Base-by-base conservation (phyloP, 108 stramenopile genomes). In the Cyclotella kingstonii region DNA sequence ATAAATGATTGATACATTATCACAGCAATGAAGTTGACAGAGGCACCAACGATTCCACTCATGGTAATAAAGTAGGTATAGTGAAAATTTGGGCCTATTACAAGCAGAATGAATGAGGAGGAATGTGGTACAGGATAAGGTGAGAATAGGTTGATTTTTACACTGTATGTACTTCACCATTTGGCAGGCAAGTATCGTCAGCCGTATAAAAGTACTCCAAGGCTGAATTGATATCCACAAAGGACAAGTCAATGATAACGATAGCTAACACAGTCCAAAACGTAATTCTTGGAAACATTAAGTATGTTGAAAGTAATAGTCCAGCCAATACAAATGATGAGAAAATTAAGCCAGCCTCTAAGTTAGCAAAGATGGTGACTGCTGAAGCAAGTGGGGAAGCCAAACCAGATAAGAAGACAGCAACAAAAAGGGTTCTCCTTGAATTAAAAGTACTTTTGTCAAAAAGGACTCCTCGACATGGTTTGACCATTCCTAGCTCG, bases 41-140 rank as follows among this genome's bases (percentile, higher is more conserved):
- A 22, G 14, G 59, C 60, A 15, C 72, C 72, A n/a, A 73, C 56
- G 5, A 73, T 50, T 30, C 72, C 72, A 12, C 66, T 73, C 14
- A 73, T 35, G 27, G 72, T 73, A 12, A 73, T 73, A 38, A 58
- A 73, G 59, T 67, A 73, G 0, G 72, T 73, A 47, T 73, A 73
- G 43, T 60, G 30, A 35, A 73, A 73, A 22, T 73, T 39, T 0
- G 72, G 72, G 2, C 70, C 70, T 58, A 28, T n/a, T n/a, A n/a
- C n/a, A n/a, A n/a, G n/a, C n/a, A n/a, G n/a, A n/a, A n/a, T n/a
- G n/a, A n/a, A n/a, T n/a, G n/a, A n/a, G n/a, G n/a, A n/a, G n/a
- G n/a, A n/a, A n/a, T n/a, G n/a, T n/a, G n/a, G n/a, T n/a, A n/a
- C n/a, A n/a, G n/a, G n/a, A n/a, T n/a, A n/a, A n/a, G n/a, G n/a